Evolutionary conservation across 2,329 filamentous ascomycete species (phyloP).

Genomic region (Colletotrichum nymphaeae): DNA sequence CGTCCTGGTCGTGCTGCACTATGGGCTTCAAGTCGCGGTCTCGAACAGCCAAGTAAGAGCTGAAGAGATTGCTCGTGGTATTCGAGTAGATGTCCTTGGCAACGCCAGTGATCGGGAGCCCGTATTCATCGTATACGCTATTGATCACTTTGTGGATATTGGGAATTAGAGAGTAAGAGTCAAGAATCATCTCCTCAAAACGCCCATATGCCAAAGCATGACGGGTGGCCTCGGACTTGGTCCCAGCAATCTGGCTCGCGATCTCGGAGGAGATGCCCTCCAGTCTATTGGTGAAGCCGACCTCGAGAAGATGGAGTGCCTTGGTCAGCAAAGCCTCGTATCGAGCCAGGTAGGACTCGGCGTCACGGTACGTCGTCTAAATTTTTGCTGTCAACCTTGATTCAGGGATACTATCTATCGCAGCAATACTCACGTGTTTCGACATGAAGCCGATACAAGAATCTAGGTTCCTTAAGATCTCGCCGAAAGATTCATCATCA

Average conservation of each 20-base stretch:
- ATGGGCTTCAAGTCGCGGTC: conserved; percentile 65
- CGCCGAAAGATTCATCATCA: conserved; percentile 84
- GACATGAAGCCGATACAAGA: conserved; percentile 95
- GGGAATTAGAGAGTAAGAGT: conserved; percentile 66
- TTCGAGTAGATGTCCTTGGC: conserved; percentile 65
- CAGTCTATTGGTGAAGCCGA: conserved; percentile 64
- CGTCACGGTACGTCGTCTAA: conserved; percentile 85
- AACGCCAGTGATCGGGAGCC: conserved; percentile 55
- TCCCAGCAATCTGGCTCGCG: conserved; percentile 63
- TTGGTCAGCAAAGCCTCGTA: conserved; percentile 84
- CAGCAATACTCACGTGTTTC: conserved; percentile 72
- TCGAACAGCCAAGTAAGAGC: conserved; percentile 62
- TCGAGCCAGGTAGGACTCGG: conserved; percentile 86
- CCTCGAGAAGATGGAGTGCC: conserved; percentile 70
- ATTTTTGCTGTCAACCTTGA: not conserved
- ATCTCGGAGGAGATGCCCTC: conserved; percentile 67
- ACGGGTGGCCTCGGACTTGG: conserved; percentile 68
- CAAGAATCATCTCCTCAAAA: conserved; percentile 68
- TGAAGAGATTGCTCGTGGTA: conserved; percentile 65
- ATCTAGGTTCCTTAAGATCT: conserved; percentile 89
- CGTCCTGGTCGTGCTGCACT: conserved; percentile 64
- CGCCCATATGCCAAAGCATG: conserved; percentile 71
- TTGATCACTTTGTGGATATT: conserved; percentile 66
- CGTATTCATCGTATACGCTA: conserved; percentile 63
- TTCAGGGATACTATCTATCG: not conserved